Percentiles rank a stretch among this genome's conserved stretches.
Evolutionary conservation across 768 basidiomycete genomes (phyloP).

Genomic region (Naganishia vaughanmartiniae): DNA sequence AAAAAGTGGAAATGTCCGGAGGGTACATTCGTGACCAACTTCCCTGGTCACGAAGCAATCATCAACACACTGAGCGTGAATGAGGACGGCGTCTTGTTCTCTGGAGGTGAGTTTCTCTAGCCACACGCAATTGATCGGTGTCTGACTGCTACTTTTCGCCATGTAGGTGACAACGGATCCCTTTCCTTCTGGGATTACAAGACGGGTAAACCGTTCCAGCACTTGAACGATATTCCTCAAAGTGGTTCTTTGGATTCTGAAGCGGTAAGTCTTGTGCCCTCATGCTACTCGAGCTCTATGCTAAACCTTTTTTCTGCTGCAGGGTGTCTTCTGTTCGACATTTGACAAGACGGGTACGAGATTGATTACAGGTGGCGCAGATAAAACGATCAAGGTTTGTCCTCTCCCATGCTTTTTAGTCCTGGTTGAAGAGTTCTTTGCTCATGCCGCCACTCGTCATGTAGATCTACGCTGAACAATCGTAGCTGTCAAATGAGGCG

Average conservation of each 20-base stretch:
- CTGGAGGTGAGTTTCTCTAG: constrained; percentile 66
- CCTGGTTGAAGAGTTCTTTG: not conserved
- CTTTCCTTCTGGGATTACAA: constrained; percentile 92
- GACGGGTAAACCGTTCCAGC: constrained; percentile 92
- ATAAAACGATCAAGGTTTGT: constrained; percentile 95
- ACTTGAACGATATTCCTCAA: constrained; percentile 87
- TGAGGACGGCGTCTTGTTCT: constrained; percentile 93
- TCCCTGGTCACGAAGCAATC: constrained; percentile 92
- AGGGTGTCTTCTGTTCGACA: constrained; percentile 89
- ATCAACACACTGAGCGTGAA: constrained; percentile 95
- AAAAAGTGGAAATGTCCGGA: constrained; percentile 99
- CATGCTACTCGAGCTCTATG: not conserved
- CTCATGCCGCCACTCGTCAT: not conserved
- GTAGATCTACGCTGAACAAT: constrained; percentile 33
- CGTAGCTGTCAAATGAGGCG: not conserved
- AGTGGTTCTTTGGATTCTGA: constrained; percentile 98
- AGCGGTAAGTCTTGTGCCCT: constrained; percentile 54
- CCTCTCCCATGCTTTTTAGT: not conserved
- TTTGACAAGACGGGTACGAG: constrained; percentile 95
- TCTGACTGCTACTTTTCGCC: not conserved
- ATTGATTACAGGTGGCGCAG: constrained; percentile 84
- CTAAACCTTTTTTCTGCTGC: constrained; percentile 23
- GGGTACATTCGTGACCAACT: constrained; percentile 92
- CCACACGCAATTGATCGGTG: not conserved
- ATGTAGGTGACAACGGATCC: constrained; percentile 83